Evolutionary conservation across 2,329 filamentous ascomycete genomes (phyloP).

Genomic region (Dothideomycetes sp.): DNA sequence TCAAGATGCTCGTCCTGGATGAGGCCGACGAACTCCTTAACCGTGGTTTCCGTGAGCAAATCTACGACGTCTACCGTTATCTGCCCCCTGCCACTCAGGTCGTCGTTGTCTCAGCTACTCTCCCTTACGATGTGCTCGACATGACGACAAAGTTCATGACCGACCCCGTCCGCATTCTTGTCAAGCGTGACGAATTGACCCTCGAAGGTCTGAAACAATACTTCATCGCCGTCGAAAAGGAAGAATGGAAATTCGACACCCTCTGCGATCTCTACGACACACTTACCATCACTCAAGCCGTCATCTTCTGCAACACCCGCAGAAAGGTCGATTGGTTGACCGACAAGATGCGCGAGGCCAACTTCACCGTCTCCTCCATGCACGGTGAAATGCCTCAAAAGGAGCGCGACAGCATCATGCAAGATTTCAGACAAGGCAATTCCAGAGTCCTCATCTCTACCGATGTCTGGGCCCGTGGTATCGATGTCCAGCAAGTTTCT

Average conservation of each 20-base stretch:
- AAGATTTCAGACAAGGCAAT: conserved; percentile 95
- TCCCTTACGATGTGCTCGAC: conserved; percentile 95
- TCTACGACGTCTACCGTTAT: conserved; percentile 97
- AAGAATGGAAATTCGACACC: conserved; percentile 99
- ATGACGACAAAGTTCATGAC: conserved; percentile 99
- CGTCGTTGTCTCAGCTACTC: conserved; percentile 92
- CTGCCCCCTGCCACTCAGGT: conserved; percentile 94
- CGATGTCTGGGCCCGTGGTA: conserved; percentile 95
- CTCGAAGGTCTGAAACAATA: conserved; percentile 97
- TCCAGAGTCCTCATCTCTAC: conserved; percentile 94
- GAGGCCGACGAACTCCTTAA: conserved; percentile 76
- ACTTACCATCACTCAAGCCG: conserved; percentile 93
- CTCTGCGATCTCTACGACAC: conserved; percentile 98
- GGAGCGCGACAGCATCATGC: conserved; percentile 97
- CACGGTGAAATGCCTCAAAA: conserved; percentile 99
- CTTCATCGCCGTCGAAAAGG: conserved; percentile 98
- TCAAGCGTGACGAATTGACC: conserved; percentile 97
- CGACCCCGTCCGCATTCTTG: conserved; percentile 87
- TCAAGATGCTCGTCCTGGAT: conserved; percentile 71
- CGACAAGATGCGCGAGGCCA: conserved; percentile 97
- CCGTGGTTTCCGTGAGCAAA: conserved; percentile 94
- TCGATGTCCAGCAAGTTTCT: conserved; percentile 97
- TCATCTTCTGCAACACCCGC: conserved; percentile 99
- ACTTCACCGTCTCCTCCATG: conserved; percentile 98
- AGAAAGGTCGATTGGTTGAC: conserved; percentile 99